Evolutionary conservation across 495 filamentous ascomycete genomes (phyloP).

Genomic region (Aspergillus diversus): DNA sequence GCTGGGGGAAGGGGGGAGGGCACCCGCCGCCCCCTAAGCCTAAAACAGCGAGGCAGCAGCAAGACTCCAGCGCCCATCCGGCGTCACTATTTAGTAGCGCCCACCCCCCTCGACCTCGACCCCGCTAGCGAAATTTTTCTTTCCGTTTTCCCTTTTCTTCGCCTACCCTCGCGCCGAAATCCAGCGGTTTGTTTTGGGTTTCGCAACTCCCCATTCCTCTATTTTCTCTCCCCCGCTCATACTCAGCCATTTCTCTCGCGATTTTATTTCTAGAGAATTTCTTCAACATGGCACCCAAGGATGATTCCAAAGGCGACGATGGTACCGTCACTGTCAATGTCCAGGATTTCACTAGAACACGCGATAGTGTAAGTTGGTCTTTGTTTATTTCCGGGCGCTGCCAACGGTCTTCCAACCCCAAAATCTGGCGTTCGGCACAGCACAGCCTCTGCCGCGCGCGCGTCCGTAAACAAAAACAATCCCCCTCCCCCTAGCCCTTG

Average conservation of each 20-base stretch:
- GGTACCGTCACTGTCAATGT: conserved; percentile 54
- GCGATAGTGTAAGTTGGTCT: conserved; percentile 62
- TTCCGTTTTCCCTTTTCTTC: conserved; percentile 16
- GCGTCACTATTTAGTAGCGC: conserved; percentile 25
- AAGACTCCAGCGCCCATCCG: not conserved
- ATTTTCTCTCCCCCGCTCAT: conserved; percentile 3
- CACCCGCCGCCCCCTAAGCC: conserved; percentile 20
- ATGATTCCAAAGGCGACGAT: conserved; percentile 35
- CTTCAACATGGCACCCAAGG: conserved; percentile 39
- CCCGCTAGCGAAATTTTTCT: conserved; percentile 28
- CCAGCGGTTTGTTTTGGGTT: not conserved
- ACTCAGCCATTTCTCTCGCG: conserved; percentile 23
- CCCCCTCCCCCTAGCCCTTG: not conserved
- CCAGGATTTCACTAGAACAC: conserved; percentile 63
- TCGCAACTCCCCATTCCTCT: conserved; percentile 6
- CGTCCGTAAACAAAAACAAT: conserved; percentile 19
- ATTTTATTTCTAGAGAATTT: conserved; percentile 3
- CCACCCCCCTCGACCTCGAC: conserved; percentile 16
- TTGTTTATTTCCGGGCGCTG: conserved; percentile 14
- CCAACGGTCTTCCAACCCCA: conserved; percentile 5
- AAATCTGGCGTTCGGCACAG: not conserved
- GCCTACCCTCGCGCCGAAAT: conserved; percentile 10
- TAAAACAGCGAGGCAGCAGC: conserved; percentile 19
- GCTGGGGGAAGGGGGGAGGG: not conserved
- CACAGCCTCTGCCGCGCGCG: conserved; percentile 7